A percentile compares a stretch with the other conserved stretches of the same genome.
Evolutionary conservation across 2,329 filamentous ascomycete genomes (phyloP).

Genomic region (Zymoseptoria brevis): DNA sequence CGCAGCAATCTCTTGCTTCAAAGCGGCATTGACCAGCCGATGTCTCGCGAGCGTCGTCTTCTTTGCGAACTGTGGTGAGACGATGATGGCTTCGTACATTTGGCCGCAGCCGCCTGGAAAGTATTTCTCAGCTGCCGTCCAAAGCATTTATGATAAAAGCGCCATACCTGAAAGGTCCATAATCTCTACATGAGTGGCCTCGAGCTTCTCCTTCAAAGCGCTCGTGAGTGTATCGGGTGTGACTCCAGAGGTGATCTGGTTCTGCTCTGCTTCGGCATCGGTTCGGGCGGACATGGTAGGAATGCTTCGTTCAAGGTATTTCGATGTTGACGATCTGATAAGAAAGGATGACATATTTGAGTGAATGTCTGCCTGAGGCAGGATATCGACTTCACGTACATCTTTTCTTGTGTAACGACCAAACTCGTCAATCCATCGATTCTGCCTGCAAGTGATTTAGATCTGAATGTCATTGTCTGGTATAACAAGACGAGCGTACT

Average conservation of each 20-base stretch:
- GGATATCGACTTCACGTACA: not conserved
- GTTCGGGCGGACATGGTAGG: constrained; percentile 37
- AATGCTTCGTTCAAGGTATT: not conserved
- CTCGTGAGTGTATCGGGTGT: constrained; percentile 63
- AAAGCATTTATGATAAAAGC: not conserved
- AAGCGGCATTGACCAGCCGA: constrained; percentile 71
- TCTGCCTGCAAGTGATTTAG: not conserved
- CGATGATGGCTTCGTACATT: constrained; percentile 62
- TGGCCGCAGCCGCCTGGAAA: constrained; percentile 59
- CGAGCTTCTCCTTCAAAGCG: constrained; percentile 61
- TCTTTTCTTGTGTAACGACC: not conserved
- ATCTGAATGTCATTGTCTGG: constrained; percentile 1
- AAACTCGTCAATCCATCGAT: not conserved
- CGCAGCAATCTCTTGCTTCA: constrained; percentile 79
- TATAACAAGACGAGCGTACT: constrained; percentile 14
- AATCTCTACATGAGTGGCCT: constrained; percentile 74
- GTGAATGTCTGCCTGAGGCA: not conserved
- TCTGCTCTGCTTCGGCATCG: constrained; percentile 41
- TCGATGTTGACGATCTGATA: not conserved
- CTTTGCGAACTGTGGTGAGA: constrained; percentile 45
- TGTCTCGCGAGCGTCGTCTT: constrained; percentile 71
- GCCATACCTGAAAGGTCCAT: constrained; percentile 80
- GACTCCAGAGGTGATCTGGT: constrained; percentile 47
- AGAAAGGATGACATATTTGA: too few relatives aligned
- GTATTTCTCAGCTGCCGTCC: not conserved